Percentiles rank a stretch among this genome's conserved stretches.
Evolutionary conservation across 345 rosid genomes (phyloP).

Genomic region (Eucalyptus marginata): DNA sequence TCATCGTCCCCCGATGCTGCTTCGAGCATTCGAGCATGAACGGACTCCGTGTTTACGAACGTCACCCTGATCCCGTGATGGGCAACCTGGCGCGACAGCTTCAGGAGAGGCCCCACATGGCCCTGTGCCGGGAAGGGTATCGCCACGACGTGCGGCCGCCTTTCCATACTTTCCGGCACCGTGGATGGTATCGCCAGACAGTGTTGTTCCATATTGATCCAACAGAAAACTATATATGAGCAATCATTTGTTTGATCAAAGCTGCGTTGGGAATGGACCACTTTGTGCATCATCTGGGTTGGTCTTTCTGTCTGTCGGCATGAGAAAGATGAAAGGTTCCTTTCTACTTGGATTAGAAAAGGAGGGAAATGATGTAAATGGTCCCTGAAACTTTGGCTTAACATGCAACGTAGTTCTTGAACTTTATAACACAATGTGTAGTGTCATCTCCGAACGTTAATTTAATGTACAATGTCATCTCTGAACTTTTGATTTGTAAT

Average conservation of each 20-base stretch:
- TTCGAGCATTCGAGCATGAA: slow-evolving; percentile 1
- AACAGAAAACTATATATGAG: neutral
- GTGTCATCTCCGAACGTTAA: accelerated
- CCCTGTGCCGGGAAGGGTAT: slow-evolving; percentile 22
- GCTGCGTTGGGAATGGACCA: neutral
- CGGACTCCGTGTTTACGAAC: slow-evolving; percentile 10
- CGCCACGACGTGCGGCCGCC: slow-evolving; percentile 4
- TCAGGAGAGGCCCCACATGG: slow-evolving; percentile 21
- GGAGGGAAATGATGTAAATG: accelerated
- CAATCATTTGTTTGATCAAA: neutral
- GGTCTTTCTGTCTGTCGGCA: neutral
- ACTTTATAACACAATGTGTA: accelerated
- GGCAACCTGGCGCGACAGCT: slow-evolving; percentile 13
- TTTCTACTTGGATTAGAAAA: neutral
- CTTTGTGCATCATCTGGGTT: neutral
- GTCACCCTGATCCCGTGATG: slow-evolving; percentile 22
- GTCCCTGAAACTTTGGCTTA: too few relatives aligned
- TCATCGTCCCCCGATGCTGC: neutral
- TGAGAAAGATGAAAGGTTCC: neutral
- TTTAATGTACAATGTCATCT: accelerated
- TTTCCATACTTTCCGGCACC: neutral
- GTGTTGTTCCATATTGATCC: neutral
- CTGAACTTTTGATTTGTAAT: too few relatives aligned
- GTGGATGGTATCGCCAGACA: neutral
- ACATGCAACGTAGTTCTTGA: accelerated